Base-by-base conservation (phyloP, 257 asterid species). In the Echites panduratus region DNA sequence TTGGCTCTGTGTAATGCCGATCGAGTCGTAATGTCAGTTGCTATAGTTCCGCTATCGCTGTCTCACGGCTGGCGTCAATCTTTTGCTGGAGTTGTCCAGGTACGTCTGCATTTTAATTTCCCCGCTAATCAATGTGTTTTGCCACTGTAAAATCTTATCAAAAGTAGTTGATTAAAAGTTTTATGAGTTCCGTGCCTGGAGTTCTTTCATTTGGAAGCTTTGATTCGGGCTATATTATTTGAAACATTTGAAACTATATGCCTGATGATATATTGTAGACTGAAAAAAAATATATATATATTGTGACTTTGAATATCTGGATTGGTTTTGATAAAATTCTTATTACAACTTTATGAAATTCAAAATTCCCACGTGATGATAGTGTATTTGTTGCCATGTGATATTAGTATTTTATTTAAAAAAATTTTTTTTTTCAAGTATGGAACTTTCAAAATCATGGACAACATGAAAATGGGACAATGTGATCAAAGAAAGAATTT, bases 1-100 rank as follows among this genome's bases (percentile, higher is more conserved):
- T 73, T 94, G 83, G 97, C 91, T 13, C 88, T 91, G 44, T 94
- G 99, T 71, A 91, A 94, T 80, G 99, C 99, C 35, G 99, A 94
- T 64, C 89, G 99, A 1, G 98, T 91, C 64, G 99, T 91, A 26
- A 94, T 94, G 99, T 94, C 99, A 3, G 99, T 94, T n/a, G 99
- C 95, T 32, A 91, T 94, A 10, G 99, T 94, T 24, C 99, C 99
- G 22, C 76, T 94, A 13, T 87, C 98, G 26, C 80, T 79, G 45
- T 78, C 96, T 67, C 83, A 85, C 68, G 96, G 96, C 72, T 94
- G 99, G 99, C 82, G 93, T 29, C 97, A 85, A 71, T 89, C 98
- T 10, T 91, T 94, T 61, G 87, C 95, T 29, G 99, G 99, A n/a
- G 76, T 95, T 49, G 95, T 95, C 71, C 99, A 95, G 96, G 99